Percentiles rank a stretch among this genome's conserved stretches.
Conservation (phyloP, 1,284 basidiomycete species). For the Puccinia horiana region DNA sequence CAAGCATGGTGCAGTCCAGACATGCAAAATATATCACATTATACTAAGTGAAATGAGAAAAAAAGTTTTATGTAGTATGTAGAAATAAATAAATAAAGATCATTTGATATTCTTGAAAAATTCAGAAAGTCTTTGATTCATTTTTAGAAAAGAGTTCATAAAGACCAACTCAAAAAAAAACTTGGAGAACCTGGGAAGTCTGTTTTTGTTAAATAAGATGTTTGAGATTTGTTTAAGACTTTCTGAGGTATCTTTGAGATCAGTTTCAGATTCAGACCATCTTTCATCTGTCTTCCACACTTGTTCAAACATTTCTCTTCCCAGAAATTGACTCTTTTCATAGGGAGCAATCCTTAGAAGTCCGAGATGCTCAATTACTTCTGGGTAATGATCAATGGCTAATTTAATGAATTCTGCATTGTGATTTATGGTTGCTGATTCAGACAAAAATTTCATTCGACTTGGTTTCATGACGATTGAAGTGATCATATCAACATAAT, state of each 20-base stretch:
- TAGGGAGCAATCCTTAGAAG: background rate
- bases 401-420: background rate
- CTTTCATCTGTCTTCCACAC: background rate
- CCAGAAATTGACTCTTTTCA: background rate
- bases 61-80: too few relatives aligned
- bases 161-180: background rate
- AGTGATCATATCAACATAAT: background rate
- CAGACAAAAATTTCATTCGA: background rate
- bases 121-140: background rate
- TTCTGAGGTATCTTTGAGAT: background rate
- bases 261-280: background rate
- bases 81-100: too few relatives aligned
- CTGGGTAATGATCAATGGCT: background rate
- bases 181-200: background rate
- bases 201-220: background rate
- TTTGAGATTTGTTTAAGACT: background rate
- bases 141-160: background rate
- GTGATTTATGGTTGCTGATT: background rate
- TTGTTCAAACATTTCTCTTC: background rate
- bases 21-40: too few relatives aligned
- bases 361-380: background rate
- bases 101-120: background rate
- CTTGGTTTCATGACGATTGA: background rate
- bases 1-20: too few relatives aligned
- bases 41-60: too few relatives aligned